These are phyloP conservation scores for Fusarium beomiforme DNA, from an alignment of 2,329 filamentous ascomycete species.

Conservation along the genomic window DNA sequence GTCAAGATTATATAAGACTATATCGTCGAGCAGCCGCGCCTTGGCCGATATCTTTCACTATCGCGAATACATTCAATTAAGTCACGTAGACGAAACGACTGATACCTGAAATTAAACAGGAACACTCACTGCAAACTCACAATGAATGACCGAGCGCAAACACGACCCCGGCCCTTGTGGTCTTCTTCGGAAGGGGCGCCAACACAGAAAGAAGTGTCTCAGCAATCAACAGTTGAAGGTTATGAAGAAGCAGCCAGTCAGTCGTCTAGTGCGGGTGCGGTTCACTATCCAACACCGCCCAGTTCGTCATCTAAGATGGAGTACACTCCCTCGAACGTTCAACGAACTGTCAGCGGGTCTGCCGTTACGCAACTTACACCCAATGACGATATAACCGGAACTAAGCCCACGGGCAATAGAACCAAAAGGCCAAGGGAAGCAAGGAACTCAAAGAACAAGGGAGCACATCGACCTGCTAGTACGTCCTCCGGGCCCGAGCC, in stretches of 20 bases:
- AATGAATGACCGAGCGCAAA: conserved; percentile 13
- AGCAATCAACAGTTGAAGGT: conserved; percentile 11
- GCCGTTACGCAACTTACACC: conserved; percentile 33
- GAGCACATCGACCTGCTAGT: conserved; percentile 16
- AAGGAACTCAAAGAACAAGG: conserved; percentile 19
- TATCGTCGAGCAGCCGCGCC: not conserved
- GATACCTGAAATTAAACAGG: not conserved
- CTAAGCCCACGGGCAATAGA: conserved; percentile 6
- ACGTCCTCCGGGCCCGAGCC: conserved; percentile 26
- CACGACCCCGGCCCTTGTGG: conserved; percentile 5
- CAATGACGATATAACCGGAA: conserved; percentile 5
- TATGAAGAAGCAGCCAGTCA: conserved; percentile 10
- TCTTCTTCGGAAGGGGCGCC: conserved; percentile 11
- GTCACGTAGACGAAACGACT: not conserved
- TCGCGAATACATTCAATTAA: not conserved
- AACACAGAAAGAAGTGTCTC: not conserved
- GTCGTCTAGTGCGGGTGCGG: not conserved
- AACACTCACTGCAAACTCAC: not conserved
- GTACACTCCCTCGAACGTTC: conserved; percentile 7
- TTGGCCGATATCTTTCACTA: too few species aligned
- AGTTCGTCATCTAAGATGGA: conserved; percentile 26
- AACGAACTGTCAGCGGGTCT: conserved; percentile 23
- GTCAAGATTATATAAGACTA: not conserved
- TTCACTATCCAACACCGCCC: conserved; percentile 24
- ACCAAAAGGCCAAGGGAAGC: conserved; percentile 11